Base-by-base conservation (phyloP, 371 early-diverging fungal genomes). In the Mucor lusitanicus region DNA sequence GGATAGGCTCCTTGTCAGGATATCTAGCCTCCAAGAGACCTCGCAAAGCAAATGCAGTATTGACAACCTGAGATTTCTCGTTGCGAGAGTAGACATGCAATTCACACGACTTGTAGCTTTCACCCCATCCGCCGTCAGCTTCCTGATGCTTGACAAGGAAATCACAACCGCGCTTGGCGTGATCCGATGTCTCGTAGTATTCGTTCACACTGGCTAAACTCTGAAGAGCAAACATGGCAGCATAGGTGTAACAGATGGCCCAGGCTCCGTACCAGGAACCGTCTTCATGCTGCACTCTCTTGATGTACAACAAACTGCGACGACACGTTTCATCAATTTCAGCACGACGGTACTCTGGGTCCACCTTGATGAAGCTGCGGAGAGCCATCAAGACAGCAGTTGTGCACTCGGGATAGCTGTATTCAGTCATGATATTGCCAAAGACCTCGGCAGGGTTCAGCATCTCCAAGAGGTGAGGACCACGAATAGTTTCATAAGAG, bases 201-300 rank as follows among this genome's bases (percentile, higher is more conserved):
- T 91, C 89, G 21, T 94, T 96, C 23, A 93, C 88, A 68, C 91
- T 90, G 12, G 94, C 90, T 71, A 98, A 76, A 70, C 91, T 89
- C 71, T 96, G 93, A 37, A 97, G 72, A 0, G 94, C 95, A 89
- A 98, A 98, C 92, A 94, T 89, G 42, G 91, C 88, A n/a, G 96
- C 98, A 73, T 98, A 98, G 3, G 97, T 98, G 69, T 94, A 98
- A 77, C 99, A 98, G 68, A 98, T 92, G 35, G 91, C 99, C 99
- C 99, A 98, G 37, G 91, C 85, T 15, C 99, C 99, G 75, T 90
- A 97, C 97, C 97, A 98, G 44, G 91, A 88, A 23, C 99, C 99
- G 74, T 97, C 97, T 21, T 74, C 74, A 19, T 86, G 74, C 76
- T 98, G 98, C 8, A 78, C 81, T 19, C 75, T 71, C 17, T 90